Percentiles rank a stretch among this genome's conserved stretches.
phyloP scores from a whole-genome alignment of 73 alveolate genomes.

The Symbiodinium natans region DNA sequence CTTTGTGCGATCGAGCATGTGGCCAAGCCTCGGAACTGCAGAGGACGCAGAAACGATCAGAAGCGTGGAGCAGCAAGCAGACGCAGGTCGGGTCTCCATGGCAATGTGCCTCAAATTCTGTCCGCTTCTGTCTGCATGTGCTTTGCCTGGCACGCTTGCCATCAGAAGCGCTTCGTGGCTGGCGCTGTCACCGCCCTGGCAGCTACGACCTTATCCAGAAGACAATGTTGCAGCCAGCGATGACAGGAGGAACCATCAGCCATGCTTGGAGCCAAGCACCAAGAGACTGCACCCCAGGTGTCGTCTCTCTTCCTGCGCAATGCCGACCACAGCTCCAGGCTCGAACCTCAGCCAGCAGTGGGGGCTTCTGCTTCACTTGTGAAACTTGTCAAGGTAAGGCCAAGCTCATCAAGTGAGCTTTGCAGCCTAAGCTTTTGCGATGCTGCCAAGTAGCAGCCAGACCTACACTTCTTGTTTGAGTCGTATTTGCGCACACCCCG shows the following conservation, averaged over 20 bases:
- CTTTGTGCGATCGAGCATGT: too few species aligned
- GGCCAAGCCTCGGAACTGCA: background rate
- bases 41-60: conserved; percentile 64
- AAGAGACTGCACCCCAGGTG: background rate
- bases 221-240: background rate
- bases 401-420: conserved; percentile 2
- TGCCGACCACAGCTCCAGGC: background rate
- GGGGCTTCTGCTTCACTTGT: too few species aligned
- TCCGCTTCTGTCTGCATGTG: background rate
- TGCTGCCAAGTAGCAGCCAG: background rate
- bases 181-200: conserved; percentile 68
- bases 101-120: background rate
- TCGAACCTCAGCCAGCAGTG: too few species aligned
- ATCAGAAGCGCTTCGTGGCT: conserved; percentile 47
- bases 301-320: background rate
- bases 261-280: too few species aligned
- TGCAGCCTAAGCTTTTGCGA: background rate
- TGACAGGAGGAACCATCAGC: too few species aligned
- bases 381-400: too few species aligned
- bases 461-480: background rate
- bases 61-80: conserved; percentile 78
- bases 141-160: background rate
- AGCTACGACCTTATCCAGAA: background rate
- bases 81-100: conserved; percentile 18
- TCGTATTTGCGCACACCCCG: too few species aligned